Conservation (phyloP, 176 grass and related monocot species). For the Rhynchospora pubera region DNA sequence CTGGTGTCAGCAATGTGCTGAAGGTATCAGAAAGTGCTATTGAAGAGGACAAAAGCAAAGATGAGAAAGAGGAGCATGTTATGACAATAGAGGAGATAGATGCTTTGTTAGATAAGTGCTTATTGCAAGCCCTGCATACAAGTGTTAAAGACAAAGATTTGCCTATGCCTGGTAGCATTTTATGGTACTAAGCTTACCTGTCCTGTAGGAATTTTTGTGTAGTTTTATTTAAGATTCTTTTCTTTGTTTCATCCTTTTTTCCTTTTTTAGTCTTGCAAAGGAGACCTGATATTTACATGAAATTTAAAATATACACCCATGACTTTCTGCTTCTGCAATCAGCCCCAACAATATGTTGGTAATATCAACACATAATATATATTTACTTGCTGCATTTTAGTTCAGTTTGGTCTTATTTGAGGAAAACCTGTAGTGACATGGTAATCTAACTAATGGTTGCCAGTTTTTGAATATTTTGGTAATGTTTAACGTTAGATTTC, state of each 20-base stretch:
- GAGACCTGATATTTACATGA: not conserved
- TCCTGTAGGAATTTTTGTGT: slow-evolving; percentile 11
- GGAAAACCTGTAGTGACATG: not conserved
- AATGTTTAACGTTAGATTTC: slow-evolving; percentile 5
- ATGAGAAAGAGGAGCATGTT: slow-evolving; percentile 50
- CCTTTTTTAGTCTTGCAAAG: not conserved
- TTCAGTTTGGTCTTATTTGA: not conserved
- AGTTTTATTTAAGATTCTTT: not conserved
- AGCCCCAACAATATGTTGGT: not conserved
- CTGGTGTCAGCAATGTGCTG: slow-evolving; percentile 31
- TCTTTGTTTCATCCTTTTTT: not conserved
- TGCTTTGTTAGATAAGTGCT: slow-evolving; percentile 72
- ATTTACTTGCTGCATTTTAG: not conserved
- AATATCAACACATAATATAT: too few species aligned
- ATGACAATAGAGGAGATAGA: slow-evolving; percentile 81
- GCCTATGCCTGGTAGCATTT: slow-evolving; percentile 77
- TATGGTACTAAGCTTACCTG: slow-evolving; percentile 45
- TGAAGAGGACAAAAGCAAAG: slow-evolving; percentile 36
- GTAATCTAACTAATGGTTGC: not conserved
- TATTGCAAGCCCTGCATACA: slow-evolving; percentile 82
- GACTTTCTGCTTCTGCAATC: too few species aligned
- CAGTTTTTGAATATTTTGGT: not conserved
- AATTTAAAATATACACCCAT: not conserved
- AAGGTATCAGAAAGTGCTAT: slow-evolving; percentile 37
- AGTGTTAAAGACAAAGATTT: slow-evolving; percentile 83